phyloP scores from a whole-genome alignment of 1,284 basidiomycete genomes.

The Cutaneotrichosporon spelunceum region DNA sequence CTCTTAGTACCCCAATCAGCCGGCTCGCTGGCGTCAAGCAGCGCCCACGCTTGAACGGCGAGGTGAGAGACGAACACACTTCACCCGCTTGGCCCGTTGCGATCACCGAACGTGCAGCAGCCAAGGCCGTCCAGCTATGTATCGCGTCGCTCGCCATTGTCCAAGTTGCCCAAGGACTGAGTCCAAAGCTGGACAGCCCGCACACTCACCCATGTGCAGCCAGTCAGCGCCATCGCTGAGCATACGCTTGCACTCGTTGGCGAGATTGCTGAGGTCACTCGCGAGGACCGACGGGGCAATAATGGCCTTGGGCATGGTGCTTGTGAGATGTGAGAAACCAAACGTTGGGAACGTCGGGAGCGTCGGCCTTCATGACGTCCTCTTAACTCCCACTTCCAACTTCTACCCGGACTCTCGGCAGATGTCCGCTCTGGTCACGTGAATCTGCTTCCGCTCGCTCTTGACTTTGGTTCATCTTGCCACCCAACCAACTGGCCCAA shows the following conservation, averaged over 20 bases:
- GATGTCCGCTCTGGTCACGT: not conserved
- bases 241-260: conserved; percentile 88
- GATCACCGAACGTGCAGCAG: too few relatives aligned
- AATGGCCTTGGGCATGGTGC: conserved; percentile 72
- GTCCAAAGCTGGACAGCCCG: too few relatives aligned
- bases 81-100: too few relatives aligned
- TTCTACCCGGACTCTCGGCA: not conserved
- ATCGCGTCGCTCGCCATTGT: too few relatives aligned
- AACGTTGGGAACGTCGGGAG: not conserved
- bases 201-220: conserved; percentile 92
- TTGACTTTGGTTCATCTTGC: not conserved
- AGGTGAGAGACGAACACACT: too few relatives aligned
- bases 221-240: conserved; percentile 87
- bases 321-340: conserved; percentile 17
- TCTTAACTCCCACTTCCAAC: not conserved
- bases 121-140: too few relatives aligned
- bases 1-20: too few relatives aligned
- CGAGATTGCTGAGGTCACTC: conserved; percentile 86
- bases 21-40: too few relatives aligned
- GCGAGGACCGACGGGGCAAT: conserved; percentile 88
- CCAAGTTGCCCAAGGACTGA: too few relatives aligned
- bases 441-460: not conserved
- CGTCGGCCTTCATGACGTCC: not conserved
- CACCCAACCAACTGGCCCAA: not conserved
- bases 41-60: too few relatives aligned